These are phyloP conservation scores for Annulohypoxylon bovei DNA, from an alignment of 495 filamentous ascomycete species.

Conservation along the genomic window DNA sequence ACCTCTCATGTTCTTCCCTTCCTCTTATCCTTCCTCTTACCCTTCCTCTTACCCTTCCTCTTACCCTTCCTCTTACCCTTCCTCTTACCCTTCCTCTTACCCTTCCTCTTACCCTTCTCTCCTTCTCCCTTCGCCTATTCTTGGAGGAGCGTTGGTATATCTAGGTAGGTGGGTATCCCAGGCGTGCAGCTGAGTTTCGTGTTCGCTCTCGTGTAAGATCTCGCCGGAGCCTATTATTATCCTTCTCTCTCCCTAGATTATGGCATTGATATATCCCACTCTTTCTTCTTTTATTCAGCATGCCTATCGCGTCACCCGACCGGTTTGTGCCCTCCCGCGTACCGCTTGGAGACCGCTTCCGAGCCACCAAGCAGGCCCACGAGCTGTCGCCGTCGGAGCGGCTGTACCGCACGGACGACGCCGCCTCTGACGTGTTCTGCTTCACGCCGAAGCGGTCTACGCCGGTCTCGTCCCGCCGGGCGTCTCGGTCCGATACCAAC, in stretches of 20 bases:
- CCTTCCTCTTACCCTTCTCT: not conserved
- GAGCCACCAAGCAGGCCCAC: conserved; percentile 68
- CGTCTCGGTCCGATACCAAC: conserved; percentile 46
- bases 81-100: not conserved
- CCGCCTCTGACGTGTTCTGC: conserved; percentile 74
- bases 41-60: conserved; percentile 1
- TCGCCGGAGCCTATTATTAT: conserved; percentile 9
- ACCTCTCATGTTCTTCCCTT: not conserved
- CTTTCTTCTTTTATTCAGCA: conserved; percentile 44
- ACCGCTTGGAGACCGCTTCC: conserved; percentile 65
- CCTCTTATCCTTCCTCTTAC: not conserved
- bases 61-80: not conserved
- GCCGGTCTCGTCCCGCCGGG: conserved; percentile 41
- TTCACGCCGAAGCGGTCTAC: conserved; percentile 53
- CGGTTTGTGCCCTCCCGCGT: conserved; percentile 73
- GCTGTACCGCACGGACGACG: conserved; percentile 65
- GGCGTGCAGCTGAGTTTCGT: not conserved
- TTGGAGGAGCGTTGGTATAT: conserved; percentile 8
- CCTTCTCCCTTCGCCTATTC: not conserved
- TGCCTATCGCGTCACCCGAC: conserved; percentile 61
- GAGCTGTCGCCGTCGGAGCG: conserved; percentile 70
- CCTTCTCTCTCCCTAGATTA: conserved; percentile 31
- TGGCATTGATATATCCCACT: conserved; percentile 44
- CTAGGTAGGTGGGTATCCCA: too few relatives aligned
- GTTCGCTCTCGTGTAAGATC: not conserved